Conservation (phyloP, 108 stramenopile genomes). For the Fragilaria crotonensis region DNA sequence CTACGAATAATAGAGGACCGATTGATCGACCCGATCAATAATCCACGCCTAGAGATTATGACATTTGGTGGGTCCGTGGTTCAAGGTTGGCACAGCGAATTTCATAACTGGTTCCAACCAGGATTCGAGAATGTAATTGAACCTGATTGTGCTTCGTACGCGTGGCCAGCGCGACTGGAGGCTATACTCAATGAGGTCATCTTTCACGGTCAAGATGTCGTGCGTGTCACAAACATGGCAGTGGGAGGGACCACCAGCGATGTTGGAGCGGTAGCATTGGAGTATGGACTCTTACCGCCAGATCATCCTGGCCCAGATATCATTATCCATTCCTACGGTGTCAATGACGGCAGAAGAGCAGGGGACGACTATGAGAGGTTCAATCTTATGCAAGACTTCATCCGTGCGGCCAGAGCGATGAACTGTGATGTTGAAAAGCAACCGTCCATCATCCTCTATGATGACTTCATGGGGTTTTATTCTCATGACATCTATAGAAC, state of each 20-base stretch:
- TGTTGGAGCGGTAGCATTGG: background rate
- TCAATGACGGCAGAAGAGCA: background rate
- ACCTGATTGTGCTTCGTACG: background rate
- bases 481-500: constrained; percentile 2
- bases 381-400: background rate
- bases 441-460: background rate
- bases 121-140: background rate
- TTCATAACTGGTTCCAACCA: background rate
- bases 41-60: background rate
- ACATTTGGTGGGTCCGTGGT: background rate
- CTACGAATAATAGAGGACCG: background rate
- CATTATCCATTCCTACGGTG: background rate
- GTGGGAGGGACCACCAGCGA: background rate
- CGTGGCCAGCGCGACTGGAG: background rate
- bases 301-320: background rate
- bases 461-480: background rate
- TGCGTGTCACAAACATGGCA: background rate
- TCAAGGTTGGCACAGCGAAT: background rate
- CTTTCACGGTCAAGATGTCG: background rate
- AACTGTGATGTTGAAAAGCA: background rate
- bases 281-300: background rate
- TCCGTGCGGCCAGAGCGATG: background rate
- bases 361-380: background rate
- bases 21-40: background rate
- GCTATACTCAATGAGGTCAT: background rate